Evolutionary conservation across 768 basidiomycete genomes (phyloP), one percentile per base, ranked within the genome.

Genomic region (Termitomyces sp.): DNA sequence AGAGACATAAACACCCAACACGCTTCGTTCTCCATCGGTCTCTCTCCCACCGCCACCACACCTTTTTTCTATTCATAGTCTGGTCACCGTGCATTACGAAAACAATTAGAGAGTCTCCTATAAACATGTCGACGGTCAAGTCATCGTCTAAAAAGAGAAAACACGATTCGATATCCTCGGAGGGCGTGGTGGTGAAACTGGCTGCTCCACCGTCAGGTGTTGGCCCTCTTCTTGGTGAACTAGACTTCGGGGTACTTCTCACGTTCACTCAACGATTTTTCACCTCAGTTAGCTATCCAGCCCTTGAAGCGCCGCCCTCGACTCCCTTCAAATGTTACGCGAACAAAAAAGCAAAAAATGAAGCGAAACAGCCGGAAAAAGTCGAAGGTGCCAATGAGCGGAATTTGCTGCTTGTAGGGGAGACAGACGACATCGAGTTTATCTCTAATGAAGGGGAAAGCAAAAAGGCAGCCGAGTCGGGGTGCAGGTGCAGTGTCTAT

Each of bases 381-480:
- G 68, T 62, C 6, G 64, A 66, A 24, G 68, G 65, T 20, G 55
- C 60, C 4, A 63, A 66, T 10, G 65, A 67, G 31, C 64, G 68
- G 37, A 66, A 74, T n/a, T 64, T 80, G 10, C 64, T 91, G 15
- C 76, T 96, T 24, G 90, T 85, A 0, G 95, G 89, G 5, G 94
- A 96, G 74, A 90, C 90, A n/a, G 78, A 85, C 29, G 77, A 82
- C 20, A 83, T 97, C 48, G 93, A 97, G 67, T 93, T 89, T 72
- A 83, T 84, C 62, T 86, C 90, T 46, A 81, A 77, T 55, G 77
- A 83, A 28, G 78, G 81, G 26, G 82, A 85, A 64, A 77, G 51
- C 68, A 76, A 63, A 69, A 72, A 65, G 58, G 77, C 74, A 5
- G 79, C 81, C 31, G 75, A 83, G 46, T 70, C 76, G 51, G 86